These are phyloP conservation scores for Pseudocercospora fuligena DNA, from an alignment of 2,329 filamentous ascomycete genomes.

Conservation along the genomic window DNA sequence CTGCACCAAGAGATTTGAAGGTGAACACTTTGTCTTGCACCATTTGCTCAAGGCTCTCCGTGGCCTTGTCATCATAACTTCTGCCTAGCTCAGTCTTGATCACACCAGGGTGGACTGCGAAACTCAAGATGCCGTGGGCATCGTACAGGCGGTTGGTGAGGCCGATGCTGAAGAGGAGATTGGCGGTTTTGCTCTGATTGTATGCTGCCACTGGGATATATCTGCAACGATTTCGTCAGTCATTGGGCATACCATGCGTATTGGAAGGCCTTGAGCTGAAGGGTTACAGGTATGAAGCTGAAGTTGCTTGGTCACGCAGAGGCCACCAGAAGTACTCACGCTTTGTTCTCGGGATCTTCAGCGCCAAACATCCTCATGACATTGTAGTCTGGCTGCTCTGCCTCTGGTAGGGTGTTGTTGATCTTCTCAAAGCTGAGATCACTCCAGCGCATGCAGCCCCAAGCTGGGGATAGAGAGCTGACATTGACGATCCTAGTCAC, in stretches of 20 bases:
- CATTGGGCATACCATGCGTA: no score
- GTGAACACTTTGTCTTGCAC: background rate
- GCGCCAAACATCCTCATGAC: constrained; percentile 33
- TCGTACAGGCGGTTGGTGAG: constrained; percentile 37
- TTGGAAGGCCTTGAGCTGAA: background rate
- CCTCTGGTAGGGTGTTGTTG: constrained; percentile 41
- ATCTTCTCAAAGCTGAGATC: constrained; percentile 44
- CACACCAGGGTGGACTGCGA: constrained; percentile 25
- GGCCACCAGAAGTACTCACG: background rate
- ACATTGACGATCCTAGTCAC: constrained; percentile 21
- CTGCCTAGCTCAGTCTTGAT: constrained; percentile 26
- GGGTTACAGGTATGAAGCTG: no score
- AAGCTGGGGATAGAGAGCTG: constrained; percentile 33
- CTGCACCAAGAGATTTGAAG: constrained; percentile 3
- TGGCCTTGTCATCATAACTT: constrained; percentile 1
- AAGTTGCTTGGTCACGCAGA: no score
- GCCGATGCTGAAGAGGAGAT: constrained; percentile 41
- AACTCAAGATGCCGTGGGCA: constrained; percentile 22
- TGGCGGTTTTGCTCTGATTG: constrained; percentile 45
- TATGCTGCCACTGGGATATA: constrained; percentile 44
- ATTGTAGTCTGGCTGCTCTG: constrained; percentile 40
- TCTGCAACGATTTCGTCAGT: constrained; percentile 3
- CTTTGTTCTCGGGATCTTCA: background rate
- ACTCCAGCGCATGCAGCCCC: constrained; percentile 42
- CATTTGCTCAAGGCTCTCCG: constrained; percentile 2